Base-by-base conservation (phyloP, 805 yeast genomes). In the Candida jianshihensis region DNA sequence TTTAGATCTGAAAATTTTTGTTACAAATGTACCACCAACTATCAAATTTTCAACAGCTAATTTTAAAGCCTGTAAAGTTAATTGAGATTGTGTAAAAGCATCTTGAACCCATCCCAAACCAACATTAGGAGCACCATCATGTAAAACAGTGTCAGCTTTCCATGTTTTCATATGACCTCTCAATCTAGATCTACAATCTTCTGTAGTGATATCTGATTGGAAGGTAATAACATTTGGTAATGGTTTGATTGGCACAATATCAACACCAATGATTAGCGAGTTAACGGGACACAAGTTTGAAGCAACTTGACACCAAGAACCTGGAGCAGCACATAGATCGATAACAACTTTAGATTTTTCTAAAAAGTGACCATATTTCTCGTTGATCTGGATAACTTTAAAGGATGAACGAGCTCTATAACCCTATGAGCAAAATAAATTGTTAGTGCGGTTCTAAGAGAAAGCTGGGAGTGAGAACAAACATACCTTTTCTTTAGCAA, bases 71-170 rank as follows among this genome's bases (percentile, higher is more conserved):
- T 89, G 96, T 48, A 92, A 68, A 21, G 96, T 94, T 49, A 92
- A 76, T 56, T 90, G 97, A 19, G 96, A 87, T 66, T 92, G 99
- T 2, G 97, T 87, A 64, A 86, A 92, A 1, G 99, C 98, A 76
- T 92, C 99, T 62, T 92, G 99, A 16, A 85, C 92, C 99, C 99
- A 92, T n/a, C 96, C 95, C 55, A 92, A 72, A 81, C 99, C 99
- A 51, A 92, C 97, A 56, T 92, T 92, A 21, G 99, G 99, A 20
- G 99, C 99, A 80, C 99, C 99, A 72, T 92, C 99, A 63, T 92
- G 98, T 56, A 92, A 66, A 15, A 92, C 97, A 0, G 95, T 86
- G 57, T 92, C 97, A 1, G 97, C 99, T 53, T 92, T 92, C 97
- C 97, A 92, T 1, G 97, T 89, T 60, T 92, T 92, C 81, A 92